These are phyloP conservation scores for Elaeagnus macrophylla DNA, from an alignment of 306 rosid species.

Conservation along the genomic window DNA sequence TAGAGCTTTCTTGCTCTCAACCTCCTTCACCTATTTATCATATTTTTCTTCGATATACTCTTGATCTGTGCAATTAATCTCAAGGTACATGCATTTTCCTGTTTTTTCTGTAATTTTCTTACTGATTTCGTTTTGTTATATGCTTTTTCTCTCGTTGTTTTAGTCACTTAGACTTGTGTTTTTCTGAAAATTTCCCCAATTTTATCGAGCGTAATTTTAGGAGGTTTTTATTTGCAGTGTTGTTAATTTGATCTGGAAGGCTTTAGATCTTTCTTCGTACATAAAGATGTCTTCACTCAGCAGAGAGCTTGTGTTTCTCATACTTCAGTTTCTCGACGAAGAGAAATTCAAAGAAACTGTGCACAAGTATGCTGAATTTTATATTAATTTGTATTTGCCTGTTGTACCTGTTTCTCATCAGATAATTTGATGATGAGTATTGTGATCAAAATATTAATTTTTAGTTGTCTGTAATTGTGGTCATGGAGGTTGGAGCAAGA, in stretches of 20 bases:
- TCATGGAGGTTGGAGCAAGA: conserved; percentile 95
- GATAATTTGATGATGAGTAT: neutral
- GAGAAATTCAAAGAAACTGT: conserved; percentile 97
- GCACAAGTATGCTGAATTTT: conserved; percentile 54
- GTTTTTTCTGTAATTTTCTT: too few species aligned
- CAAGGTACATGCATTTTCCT: conserved; percentile 30
- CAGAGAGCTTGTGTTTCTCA: conserved; percentile 97
- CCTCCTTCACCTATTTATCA: conserved; percentile 12
- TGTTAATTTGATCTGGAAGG: conserved; percentile 50
- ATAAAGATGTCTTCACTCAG: conserved; percentile 88
- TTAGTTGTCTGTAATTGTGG: conserved; percentile 26
- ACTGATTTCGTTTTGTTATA: too few species aligned
- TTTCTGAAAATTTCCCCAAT: neutral
- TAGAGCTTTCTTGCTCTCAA: conserved; percentile 41
- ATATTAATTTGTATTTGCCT: neutral
- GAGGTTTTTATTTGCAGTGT: conserved; percentile 17
- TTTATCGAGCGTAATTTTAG: neutral
- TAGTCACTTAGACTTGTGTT: neutral
- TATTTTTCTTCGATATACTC: conserved; percentile 27
- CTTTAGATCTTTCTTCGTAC: conserved; percentile 41
- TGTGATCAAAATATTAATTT: neutral
- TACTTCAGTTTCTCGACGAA: conserved; percentile 99
- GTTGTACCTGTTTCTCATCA: neutral
- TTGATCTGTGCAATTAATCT: conserved; percentile 58
- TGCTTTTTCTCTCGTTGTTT: too few species aligned